phyloP scores from a whole-genome alignment of 345 rosid genomes.

The Aegle marmelos region DNA sequence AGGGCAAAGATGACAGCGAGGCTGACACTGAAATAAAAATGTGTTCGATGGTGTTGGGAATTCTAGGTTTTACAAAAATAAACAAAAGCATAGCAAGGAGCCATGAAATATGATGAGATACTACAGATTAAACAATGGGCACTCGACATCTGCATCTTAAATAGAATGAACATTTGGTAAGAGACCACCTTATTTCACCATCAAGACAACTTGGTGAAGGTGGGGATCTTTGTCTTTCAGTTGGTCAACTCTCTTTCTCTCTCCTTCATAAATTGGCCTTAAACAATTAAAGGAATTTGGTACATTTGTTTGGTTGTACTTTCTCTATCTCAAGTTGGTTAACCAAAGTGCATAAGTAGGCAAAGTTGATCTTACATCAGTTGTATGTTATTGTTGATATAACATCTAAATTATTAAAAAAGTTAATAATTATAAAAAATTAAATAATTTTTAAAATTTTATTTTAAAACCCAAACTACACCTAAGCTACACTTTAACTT shows the following conservation, averaged over 20 bases:
- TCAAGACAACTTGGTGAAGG: slow-evolving; percentile 8
- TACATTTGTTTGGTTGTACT: neutral
- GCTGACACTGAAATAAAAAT: neutral
- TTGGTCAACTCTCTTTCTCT: slow-evolving; percentile 20
- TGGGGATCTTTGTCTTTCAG: slow-evolving; percentile 20
- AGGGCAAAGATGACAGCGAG: neutral
- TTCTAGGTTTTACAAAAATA: neutral
- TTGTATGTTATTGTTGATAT: too few species aligned
- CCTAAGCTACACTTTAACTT: too few species aligned
- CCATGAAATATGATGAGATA: neutral
- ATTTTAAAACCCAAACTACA: too few species aligned
- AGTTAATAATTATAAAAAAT: too few species aligned
- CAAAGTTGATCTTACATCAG: too few species aligned
- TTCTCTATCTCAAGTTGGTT: neutral
- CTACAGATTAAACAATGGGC: neutral
- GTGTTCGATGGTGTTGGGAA: neutral
- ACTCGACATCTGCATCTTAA: neutral
- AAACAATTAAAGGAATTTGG: neutral
- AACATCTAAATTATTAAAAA: too few species aligned
- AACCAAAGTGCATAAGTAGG: neutral
- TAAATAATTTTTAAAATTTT: too few species aligned
- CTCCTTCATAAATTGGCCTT: neutral
- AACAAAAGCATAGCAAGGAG: neutral
- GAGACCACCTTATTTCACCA: too few species aligned
- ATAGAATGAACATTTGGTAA: neutral